Percentiles rank a stretch among this genome's conserved stretches.
These are phyloP conservation scores for Melanomma pulvis-pyrius DNA, from an alignment of 495 filamentous ascomycete species.

Conservation along the genomic window DNA sequence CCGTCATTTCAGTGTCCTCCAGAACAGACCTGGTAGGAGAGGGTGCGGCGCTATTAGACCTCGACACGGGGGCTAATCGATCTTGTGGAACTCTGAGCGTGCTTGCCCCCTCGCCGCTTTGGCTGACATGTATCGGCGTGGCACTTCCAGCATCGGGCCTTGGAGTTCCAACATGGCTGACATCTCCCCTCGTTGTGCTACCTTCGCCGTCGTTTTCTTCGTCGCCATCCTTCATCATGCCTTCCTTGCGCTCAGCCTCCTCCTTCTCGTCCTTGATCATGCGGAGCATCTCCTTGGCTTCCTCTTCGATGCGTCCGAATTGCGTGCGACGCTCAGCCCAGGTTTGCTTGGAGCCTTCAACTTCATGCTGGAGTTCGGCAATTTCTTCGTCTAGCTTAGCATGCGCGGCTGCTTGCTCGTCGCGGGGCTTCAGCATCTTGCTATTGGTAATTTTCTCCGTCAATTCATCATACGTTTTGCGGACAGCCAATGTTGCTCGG, in stretches of 20 bases:
- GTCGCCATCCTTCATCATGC: constrained; percentile 61
- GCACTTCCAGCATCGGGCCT: constrained; percentile 57
- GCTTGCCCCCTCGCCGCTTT: constrained; percentile 41
- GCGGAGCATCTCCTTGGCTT: constrained; percentile 80
- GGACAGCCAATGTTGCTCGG: constrained; percentile 71
- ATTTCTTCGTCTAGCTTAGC: constrained; percentile 85
- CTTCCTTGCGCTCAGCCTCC: constrained; percentile 71
- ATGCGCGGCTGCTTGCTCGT: constrained; percentile 78
- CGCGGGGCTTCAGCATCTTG: constrained; percentile 73
- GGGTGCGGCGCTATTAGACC: constrained; percentile 46
- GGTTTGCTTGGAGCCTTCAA: constrained; percentile 75
- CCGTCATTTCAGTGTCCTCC: constrained; percentile 41
- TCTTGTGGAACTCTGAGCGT: constrained; percentile 32
- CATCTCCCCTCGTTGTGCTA: constrained; percentile 50
- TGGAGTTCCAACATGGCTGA: constrained; percentile 65
- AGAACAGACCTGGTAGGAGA: constrained; percentile 39
- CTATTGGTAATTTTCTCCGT: constrained; percentile 86
- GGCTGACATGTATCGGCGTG: constrained; percentile 54
- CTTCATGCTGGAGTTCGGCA: constrained; percentile 80
- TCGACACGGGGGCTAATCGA: constrained; percentile 37
- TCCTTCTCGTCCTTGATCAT: constrained; percentile 96
- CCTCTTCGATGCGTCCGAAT: constrained; percentile 88
- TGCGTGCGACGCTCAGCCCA: constrained; percentile 86
- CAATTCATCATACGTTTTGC: constrained; percentile 84
- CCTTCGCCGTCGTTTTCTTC: constrained; percentile 71